Conservation (phyloP, 345 rosid genomes). For the Theobroma cacao region DNA sequence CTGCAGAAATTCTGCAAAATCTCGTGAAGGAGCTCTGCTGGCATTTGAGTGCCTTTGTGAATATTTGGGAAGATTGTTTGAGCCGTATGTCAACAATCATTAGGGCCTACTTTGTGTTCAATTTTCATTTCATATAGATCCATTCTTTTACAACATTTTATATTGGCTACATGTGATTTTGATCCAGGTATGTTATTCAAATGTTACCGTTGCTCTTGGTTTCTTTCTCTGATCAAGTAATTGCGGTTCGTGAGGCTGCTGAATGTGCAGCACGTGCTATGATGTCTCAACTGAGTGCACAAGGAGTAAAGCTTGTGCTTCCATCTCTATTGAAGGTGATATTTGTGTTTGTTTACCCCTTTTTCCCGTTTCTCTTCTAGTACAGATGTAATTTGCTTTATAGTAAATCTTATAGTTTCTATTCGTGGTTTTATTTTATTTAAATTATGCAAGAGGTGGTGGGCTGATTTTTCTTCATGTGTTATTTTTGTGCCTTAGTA, state of each 20-base stretch:
- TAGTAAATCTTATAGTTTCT: no score
- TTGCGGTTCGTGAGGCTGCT: slow-evolving; percentile 98
- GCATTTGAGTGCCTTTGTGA: slow-evolving; percentile 98
- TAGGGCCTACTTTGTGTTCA: not conserved
- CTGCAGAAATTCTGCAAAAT: slow-evolving; percentile 78
- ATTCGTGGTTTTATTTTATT: no score
- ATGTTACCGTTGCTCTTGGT: slow-evolving; percentile 90
- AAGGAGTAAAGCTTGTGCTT: slow-evolving; percentile 94
- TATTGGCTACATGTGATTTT: slow-evolving; percentile 4
- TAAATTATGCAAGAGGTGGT: no score
- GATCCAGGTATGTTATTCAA: slow-evolving; percentile 82
- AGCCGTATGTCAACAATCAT: slow-evolving; percentile 61
- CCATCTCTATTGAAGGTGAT: slow-evolving; percentile 89
- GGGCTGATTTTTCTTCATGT: no score
- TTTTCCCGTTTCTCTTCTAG: not conserved
- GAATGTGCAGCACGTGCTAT: slow-evolving; percentile 99
- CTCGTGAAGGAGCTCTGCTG: slow-evolving; percentile 91
- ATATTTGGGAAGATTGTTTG: slow-evolving; percentile 89
- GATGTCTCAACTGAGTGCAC: slow-evolving; percentile 94
- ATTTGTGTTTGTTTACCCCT: not conserved
- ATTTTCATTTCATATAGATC: not conserved
- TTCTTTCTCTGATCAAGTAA: slow-evolving; percentile 96
- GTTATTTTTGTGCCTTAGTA: no score
- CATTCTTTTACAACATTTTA: not conserved
- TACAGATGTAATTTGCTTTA: not conserved